Conservation (phyloP, 768 basidiomycete species). For the Phylloporus sp. region DNA sequence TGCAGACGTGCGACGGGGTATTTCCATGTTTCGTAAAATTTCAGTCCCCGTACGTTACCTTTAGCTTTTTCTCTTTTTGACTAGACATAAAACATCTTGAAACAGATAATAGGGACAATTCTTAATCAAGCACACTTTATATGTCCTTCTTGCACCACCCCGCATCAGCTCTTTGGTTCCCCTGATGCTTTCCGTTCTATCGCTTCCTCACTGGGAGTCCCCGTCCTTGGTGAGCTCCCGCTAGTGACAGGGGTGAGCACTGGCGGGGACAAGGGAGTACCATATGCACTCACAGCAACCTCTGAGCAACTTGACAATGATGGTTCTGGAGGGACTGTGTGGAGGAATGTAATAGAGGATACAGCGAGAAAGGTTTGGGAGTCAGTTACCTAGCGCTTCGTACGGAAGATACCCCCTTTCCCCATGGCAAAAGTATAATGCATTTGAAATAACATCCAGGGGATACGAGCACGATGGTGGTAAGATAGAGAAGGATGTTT, state of each 20-base stretch:
- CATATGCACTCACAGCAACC: constrained; percentile 38
- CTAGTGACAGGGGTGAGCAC: constrained; percentile 71
- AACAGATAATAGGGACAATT: constrained; percentile 78
- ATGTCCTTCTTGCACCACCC: constrained; percentile 65
- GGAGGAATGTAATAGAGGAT: constrained; percentile 31
- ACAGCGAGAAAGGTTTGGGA: constrained; percentile 31
- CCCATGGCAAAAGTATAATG: too few species aligned
- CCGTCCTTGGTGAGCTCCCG: constrained; percentile 77
- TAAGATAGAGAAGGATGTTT: background rate
- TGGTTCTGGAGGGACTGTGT: constrained; percentile 28
- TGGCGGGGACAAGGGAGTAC: constrained; percentile 66
- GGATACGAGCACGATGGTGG: background rate
- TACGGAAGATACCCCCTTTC: too few species aligned
- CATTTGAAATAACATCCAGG: background rate
- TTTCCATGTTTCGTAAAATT: constrained; percentile 88
- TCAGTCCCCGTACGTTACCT: constrained; percentile 67
- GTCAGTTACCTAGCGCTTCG: constrained; percentile 8
- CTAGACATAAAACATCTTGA: background rate
- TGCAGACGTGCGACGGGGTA: constrained; percentile 87
- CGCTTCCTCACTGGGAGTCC: constrained; percentile 52
- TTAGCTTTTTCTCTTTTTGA: background rate
- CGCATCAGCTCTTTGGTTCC: constrained; percentile 68
- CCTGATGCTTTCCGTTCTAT: constrained; percentile 59
- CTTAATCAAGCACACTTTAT: constrained; percentile 87
- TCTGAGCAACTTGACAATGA: constrained; percentile 14